Evolutionary conservation across 305 asterid species (phyloP), one percentile per base, ranked within the genome.

Genomic region (Fraxinus paxiana): DNA sequence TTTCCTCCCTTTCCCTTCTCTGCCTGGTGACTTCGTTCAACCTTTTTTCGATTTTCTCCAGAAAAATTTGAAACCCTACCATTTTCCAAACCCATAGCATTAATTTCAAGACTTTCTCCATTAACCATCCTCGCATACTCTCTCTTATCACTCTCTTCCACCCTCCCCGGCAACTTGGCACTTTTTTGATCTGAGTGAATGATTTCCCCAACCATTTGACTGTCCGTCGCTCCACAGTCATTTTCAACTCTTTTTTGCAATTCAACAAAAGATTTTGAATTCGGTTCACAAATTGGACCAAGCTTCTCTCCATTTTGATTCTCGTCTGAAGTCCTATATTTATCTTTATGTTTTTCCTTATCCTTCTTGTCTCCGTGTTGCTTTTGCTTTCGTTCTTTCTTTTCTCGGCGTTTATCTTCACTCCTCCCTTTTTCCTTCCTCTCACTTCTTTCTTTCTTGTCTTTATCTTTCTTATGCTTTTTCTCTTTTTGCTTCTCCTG

Each of bases 401-500:
- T 88, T 76, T 88, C 94, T 79, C 85, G 85, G 81, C 75, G 86
- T 77, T 88, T 87, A 76, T 87, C 90, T 72, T 88, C 87, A 73
- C 87, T 86, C 75, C 84, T 88, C 71, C 87, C 90, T 78, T 87
- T 92, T 22, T 87, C 91, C 88, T 81, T 91, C 77, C 79, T 85
- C 54, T 91, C 90, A 37, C 82, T 88, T 82, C 77, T 84, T 67
- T 88, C 92, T 82, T 85, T 87, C 87, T 88, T 85, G 65, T 92
- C 91, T 81, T 81, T 91, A 54, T 86, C 92, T 83, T 88, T 87
- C 90, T 87, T 90, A 31, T 88, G 91, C 82, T 83, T 91, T 79
- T 90, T 87, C 65, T 90, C 82, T 41, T 84, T 90, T 35, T 82
- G 80, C 83, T 89, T 89, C 88, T 92, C 95, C 97, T 92, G 88